A percentile compares a stretch with the other conserved stretches of the same genome.
Conservation (phyloP, 495 filamentous ascomycete species). For the Lophiotrema nucula region DNA sequence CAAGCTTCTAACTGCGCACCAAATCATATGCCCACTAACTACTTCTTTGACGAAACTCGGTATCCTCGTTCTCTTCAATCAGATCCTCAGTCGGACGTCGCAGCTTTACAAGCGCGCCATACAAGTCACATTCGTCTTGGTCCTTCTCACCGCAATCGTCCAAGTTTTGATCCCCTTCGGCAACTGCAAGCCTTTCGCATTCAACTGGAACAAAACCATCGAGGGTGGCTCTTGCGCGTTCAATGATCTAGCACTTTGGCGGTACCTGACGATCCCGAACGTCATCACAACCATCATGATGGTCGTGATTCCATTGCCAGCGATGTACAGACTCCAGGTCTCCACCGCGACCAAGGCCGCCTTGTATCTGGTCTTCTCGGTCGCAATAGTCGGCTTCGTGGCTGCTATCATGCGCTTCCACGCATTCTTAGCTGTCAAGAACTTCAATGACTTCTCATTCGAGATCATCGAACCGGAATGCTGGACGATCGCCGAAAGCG, state of each 20-base stretch:
- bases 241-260: background rate
- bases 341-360: constrained; percentile 1
- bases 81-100: constrained; percentile 10
- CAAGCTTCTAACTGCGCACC: background rate
- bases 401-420: constrained; percentile 19
- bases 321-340: constrained; percentile 12
- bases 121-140: constrained; percentile 8
- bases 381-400: constrained; percentile 5
- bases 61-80: constrained; percentile 14
- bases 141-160: constrained; percentile 6
- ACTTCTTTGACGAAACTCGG: constrained; percentile 22
- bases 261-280: constrained; percentile 17
- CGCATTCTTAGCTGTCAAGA: constrained; percentile 2
- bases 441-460: constrained; percentile 19
- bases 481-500: constrained; percentile 19
- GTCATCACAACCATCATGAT: constrained; percentile 15
- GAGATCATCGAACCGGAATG: constrained; percentile 12
- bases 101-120: background rate
- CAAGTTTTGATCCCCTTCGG: constrained; percentile 20
- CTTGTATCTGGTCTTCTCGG: constrained; percentile 5
- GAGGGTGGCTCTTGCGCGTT: constrained; percentile 1
- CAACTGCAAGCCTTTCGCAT: constrained; percentile 18
- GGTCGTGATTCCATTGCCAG: constrained; percentile 8
- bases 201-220: background rate
- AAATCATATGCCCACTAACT: constrained; percentile 22